Conservation (phyloP, 2,329 filamentous ascomycete genomes). For the Akanthomyces uredinophilus region DNA sequence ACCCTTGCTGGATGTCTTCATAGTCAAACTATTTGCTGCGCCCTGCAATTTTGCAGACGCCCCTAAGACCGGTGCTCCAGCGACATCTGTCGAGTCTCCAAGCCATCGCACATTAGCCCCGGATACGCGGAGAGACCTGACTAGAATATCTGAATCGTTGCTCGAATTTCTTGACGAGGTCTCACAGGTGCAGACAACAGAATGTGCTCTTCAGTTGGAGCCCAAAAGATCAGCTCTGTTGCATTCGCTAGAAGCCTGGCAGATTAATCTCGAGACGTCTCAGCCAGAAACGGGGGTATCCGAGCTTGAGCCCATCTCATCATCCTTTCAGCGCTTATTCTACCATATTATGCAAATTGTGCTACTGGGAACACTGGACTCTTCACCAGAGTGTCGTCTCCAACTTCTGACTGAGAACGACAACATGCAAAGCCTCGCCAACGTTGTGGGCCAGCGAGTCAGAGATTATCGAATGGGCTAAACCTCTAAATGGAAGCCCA, state of each 20-base stretch:
- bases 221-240: background rate
- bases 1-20: slow-evolving; percentile 36
- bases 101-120: slow-evolving; percentile 30
- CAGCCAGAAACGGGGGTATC: slow-evolving; percentile 9
- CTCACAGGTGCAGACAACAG: background rate
- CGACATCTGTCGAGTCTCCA: slow-evolving; percentile 19
- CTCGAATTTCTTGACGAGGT: slow-evolving; percentile 27
- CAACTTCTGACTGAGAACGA: slow-evolving; percentile 28
- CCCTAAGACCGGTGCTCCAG: slow-evolving; percentile 16
- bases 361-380: background rate
- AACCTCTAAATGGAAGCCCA: background rate
- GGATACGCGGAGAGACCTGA: slow-evolving; percentile 32
- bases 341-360: background rate
- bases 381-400: slow-evolving; percentile 7
- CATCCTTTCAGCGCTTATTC: background rate
- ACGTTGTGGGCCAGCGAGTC: slow-evolving; percentile 26
- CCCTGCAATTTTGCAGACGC: slow-evolving; percentile 37
- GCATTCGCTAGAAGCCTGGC: background rate
- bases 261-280: background rate
- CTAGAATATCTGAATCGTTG: slow-evolving; percentile 27
- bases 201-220: background rate
- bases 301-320: background rate
- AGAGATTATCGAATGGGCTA: slow-evolving; percentile 24
- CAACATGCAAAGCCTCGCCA: slow-evolving; percentile 27
- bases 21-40: slow-evolving; percentile 38